A percentile compares a stretch with the other conserved stretches of the same genome.
Evolutionary conservation across 768 basidiomycete genomes (phyloP).

Genomic region (Collybia sordida): DNA sequence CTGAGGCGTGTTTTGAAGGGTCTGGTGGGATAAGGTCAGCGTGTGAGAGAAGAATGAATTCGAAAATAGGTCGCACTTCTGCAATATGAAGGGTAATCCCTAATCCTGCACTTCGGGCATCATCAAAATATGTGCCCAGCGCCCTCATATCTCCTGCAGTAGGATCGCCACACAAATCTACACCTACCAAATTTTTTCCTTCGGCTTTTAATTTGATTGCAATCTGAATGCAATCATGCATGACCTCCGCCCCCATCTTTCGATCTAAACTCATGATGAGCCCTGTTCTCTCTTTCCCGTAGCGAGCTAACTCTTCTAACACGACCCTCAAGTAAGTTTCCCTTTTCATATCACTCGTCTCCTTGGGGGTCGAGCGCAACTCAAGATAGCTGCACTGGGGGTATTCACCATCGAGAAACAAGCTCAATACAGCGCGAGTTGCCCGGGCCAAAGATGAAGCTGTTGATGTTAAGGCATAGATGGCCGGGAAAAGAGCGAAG

Average conservation of each 20-base stretch:
- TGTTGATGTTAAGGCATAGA: slow-evolving; percentile 74
- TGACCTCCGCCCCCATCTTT: slow-evolving; percentile 51
- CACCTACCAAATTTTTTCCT: slow-evolving; percentile 67
- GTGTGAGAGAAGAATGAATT: not conserved
- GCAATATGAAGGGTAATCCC: slow-evolving; percentile 82
- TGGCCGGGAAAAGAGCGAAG: slow-evolving; percentile 73
- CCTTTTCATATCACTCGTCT: slow-evolving; percentile 56
- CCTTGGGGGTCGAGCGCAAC: slow-evolving; percentile 77
- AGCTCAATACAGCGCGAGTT: slow-evolving; percentile 61
- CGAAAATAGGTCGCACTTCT: slow-evolving; percentile 49
- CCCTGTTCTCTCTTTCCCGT: slow-evolving; percentile 46
- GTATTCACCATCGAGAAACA: slow-evolving; percentile 51
- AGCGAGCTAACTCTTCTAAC: slow-evolving; percentile 62
- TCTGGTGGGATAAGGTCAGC: slow-evolving; percentile 29
- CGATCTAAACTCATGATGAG: slow-evolving; percentile 80
- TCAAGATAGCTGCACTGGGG: slow-evolving; percentile 75
- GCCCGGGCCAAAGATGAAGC: slow-evolving; percentile 52
- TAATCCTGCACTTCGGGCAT: slow-evolving; percentile 59
- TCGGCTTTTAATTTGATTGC: slow-evolving; percentile 53
- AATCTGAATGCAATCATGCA: slow-evolving; percentile 56
- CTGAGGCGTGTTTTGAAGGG: slow-evolving; percentile 40
- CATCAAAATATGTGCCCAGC: slow-evolving; percentile 50
- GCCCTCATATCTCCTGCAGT: slow-evolving; percentile 51
- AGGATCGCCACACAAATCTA: slow-evolving; percentile 84
- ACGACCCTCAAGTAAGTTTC: slow-evolving; percentile 64